Evolutionary conservation across 2,329 filamentous ascomycete species (phyloP).

Genomic region (Neobulgaria alba): DNA sequence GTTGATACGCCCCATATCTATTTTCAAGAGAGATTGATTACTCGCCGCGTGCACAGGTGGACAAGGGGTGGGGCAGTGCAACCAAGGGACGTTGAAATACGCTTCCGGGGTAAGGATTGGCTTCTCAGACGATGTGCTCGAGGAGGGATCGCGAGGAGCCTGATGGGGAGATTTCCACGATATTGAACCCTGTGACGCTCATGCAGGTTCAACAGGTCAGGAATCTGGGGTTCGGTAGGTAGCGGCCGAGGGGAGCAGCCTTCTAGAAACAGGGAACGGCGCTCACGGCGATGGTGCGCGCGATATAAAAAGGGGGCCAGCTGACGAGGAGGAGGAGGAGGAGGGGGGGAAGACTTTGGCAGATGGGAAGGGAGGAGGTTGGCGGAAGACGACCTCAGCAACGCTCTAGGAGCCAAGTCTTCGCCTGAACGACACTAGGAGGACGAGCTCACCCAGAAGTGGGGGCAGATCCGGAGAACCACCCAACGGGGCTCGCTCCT

Average conservation of each 20-base stretch:
- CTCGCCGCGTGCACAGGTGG: slow-evolving; percentile 14
- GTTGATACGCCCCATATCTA: slow-evolving; percentile 17
- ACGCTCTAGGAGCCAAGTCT: background rate
- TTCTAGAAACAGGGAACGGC: slow-evolving; percentile 12
- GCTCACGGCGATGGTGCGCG: background rate
- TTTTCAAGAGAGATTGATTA: slow-evolving; percentile 19
- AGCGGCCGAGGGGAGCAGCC: slow-evolving; percentile 21
- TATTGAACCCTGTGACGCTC: slow-evolving; percentile 18
- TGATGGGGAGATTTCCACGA: slow-evolving; percentile 7
- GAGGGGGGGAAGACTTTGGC: background rate
- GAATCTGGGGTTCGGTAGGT: slow-evolving; percentile 26
- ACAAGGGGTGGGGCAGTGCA: slow-evolving; percentile 8
- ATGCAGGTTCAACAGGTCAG: slow-evolving; percentile 21
- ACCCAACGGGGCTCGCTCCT: no score
- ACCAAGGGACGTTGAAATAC: slow-evolving; percentile 10
- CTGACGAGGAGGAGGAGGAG: slow-evolving; percentile 1
- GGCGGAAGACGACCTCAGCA: background rate
- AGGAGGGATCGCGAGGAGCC: slow-evolving; percentile 5
- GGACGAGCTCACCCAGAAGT: background rate
- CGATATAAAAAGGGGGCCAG: background rate
- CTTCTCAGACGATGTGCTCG: slow-evolving; percentile 23
- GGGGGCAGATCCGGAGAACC: background rate
- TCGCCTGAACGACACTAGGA: background rate
- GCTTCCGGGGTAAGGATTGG: slow-evolving; percentile 11
- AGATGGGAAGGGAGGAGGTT: background rate